These are phyloP conservation scores for Thinopyrum elongatum DNA, from an alignment of 176 grass and related monocot species.

Conservation along the genomic window DNA sequence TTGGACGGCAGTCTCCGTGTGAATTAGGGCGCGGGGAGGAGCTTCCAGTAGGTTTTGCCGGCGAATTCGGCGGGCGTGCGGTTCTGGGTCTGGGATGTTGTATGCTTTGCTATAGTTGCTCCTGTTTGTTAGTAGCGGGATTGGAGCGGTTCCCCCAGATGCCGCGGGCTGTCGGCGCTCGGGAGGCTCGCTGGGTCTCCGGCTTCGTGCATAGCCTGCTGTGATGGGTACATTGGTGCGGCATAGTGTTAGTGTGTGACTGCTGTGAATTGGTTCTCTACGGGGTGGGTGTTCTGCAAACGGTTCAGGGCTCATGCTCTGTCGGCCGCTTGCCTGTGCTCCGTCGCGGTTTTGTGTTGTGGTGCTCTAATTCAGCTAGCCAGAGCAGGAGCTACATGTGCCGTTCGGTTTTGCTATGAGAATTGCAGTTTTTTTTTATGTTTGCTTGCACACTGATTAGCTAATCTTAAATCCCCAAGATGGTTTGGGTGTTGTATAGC, in stretches of 20 bases:
- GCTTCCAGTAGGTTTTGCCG: neutral
- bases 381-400: neutral
- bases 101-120: no score
- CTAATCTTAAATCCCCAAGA: neutral
- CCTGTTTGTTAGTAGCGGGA: neutral
- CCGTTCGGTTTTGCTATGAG: neutral
- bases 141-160: neutral
- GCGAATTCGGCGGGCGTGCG: neutral
- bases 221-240: neutral
- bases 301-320: no score
- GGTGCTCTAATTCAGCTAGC: neutral
- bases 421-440: neutral
- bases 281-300: neutral
- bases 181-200: neutral
- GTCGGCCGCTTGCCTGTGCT: neutral
- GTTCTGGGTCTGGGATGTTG: neutral
- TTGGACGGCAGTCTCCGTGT: neutral
- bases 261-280: no score
- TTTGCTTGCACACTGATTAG: neutral
- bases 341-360: neutral
- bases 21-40: neutral
- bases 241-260: neutral
- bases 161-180: neutral
- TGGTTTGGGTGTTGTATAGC: neutral
- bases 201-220: neutral